These are phyloP conservation scores for Aspergillus intermedius DNA, from an alignment of 2,329 filamentous ascomycete genomes.

Conservation along the genomic window DNA sequence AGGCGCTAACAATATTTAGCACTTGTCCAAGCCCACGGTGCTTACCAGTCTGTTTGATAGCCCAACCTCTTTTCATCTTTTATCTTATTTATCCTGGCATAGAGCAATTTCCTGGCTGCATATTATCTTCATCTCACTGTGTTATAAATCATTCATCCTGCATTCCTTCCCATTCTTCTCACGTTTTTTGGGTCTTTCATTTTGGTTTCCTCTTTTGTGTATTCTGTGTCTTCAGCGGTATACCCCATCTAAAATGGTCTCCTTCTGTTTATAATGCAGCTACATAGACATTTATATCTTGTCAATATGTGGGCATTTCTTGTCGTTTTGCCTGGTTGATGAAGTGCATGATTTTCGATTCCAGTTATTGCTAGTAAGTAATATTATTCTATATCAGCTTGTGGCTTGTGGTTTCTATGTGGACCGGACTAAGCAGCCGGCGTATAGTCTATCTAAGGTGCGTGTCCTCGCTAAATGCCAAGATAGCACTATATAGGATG, in stretches of 20 bases:
- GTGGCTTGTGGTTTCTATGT: too few relatives aligned
- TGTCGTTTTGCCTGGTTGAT: neutral
- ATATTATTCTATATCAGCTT: too few relatives aligned
- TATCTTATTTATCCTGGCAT: neutral
- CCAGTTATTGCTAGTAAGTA: too few relatives aligned
- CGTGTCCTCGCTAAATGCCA: too few relatives aligned
- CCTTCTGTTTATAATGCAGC: slow-evolving; percentile 13
- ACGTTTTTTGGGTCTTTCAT: neutral
- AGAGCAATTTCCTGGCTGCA: neutral
- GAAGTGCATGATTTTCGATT: too few relatives aligned
- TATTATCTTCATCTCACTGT: slow-evolving; percentile 1
- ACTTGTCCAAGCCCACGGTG: slow-evolving; percentile 37
- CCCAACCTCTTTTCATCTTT: neutral
- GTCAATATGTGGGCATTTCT: neutral
- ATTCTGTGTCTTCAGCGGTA: slow-evolving; percentile 25
- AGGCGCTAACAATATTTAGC: slow-evolving; percentile 22
- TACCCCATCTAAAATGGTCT: slow-evolving; percentile 23
- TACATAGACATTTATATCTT: slow-evolving; percentile 7
- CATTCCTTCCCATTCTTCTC: slow-evolving; percentile 2
- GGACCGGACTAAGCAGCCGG: too few relatives aligned
- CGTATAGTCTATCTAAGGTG: too few relatives aligned
- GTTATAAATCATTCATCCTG: slow-evolving; percentile 3
- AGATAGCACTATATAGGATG: too few relatives aligned
- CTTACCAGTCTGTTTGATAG: slow-evolving; percentile 16
- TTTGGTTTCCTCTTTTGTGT: slow-evolving; percentile 1